Evolutionary conservation across 2,329 filamentous ascomycete species (phyloP), one percentile per base, ranked within the genome.

Genomic region (Penicillium sp.): DNA sequence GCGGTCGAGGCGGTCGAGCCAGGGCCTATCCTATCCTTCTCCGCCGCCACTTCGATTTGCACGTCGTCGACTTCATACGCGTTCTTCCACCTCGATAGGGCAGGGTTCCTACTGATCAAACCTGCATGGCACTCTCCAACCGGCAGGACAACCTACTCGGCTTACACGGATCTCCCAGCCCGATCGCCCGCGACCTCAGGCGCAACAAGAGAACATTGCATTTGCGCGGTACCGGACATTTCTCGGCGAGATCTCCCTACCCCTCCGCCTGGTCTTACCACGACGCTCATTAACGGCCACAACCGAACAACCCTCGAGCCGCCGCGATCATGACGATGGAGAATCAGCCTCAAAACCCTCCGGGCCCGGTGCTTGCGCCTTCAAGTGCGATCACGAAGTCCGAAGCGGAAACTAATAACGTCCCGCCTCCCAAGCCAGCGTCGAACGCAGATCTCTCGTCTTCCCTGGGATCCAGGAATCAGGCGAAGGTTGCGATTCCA

Each of bases 401-500:
- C 11, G 40, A 44, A 35, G 9, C 50, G 18, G 50, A 55, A 16
- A 39, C 7, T 9, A 16, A 27, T 24, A 35, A 22, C 10, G 33
- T 36, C 7, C 43, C 35, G 19, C 31, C 53, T 40, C 18, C 54
- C 14, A 40, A 40, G 6, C 47, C 61, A 33, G 50, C 58, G 14
- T 64, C 65, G 4, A 19, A 60, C 44, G 37, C 60, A 52, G 54
- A 56, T 6, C 31, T 31, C 31, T 31, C 7, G 31, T 31, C 31
- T 31, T 55, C 60, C n/a, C 22, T 46, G 27, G 58, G 37, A 31
- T 43, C 52, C 9, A 52, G 46, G 19, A 59, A 49, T 37, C 36
- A 54, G 35, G 60, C 54, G 1, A 68, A 68, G 44, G 60, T 68
- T n/a, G 71, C 73, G 10, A 75, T 75, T 14, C 73, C 73, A 19